Evolutionary conservation across 2,329 filamentous ascomycete species (phyloP), one percentile per base, ranked within the genome.

Genomic region (Lasiodiplodia hormozganensis): DNA sequence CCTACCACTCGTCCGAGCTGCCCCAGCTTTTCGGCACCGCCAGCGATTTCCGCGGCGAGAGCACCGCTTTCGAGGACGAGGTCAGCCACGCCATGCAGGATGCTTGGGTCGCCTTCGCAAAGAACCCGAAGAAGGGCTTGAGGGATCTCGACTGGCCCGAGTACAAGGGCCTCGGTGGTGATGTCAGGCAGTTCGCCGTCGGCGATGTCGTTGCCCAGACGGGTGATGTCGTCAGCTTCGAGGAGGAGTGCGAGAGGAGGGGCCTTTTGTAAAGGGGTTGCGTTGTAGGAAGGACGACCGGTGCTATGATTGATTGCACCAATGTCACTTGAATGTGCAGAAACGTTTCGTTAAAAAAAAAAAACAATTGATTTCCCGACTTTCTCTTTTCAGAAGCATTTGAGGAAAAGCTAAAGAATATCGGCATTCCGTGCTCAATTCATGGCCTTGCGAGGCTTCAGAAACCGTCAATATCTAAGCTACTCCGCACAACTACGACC

Each of bases 61-160:
- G 72, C 2, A 75, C 75, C 2, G 58, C 71, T 1, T 76, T 79
- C 16, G 75, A 81, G 56, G 70, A 70, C 4, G 66, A 72, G 57
- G 76, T 80, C 1, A 78, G 76, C 62, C 69, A 74, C 66, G 72
- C 76, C 49, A 77, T 81, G 77, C 77, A 81, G 68, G 78, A 80
- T 53, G 75, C 74, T 31, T 77, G 78, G 71, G 40, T 79, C 23
- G 77, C 76, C 1, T 82, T 82, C 71, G 75, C 76, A 0, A 69
- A 72, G 28, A 76, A 81, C 68, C 76, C 78, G 1, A 70, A 49
- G 54, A 51, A 28, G 71, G 16, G 70, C 72, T 6, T 74, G 75
- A 12, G 65, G 80, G 54, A 72, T 74, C 12, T 75, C 67, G 78
- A 77, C 0, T 81, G 79, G 79, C 52, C 74, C 1, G 69, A 68